Evolutionary conservation across 306 rosid genomes (phyloP).

Genomic region (Mimosa bimucronata): DNA sequence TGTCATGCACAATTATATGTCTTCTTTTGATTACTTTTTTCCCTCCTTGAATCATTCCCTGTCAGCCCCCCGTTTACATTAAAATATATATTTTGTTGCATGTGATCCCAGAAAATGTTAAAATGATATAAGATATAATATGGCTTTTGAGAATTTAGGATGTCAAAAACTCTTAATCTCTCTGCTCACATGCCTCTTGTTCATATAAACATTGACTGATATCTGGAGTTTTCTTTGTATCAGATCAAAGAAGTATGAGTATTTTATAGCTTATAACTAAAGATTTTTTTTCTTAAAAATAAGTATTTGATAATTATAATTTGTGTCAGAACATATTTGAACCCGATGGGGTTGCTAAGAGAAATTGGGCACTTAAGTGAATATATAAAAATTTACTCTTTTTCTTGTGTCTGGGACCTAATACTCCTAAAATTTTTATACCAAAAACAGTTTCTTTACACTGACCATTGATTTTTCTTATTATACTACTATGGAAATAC

Average conservation of each 20-base stretch:
- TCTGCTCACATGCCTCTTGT: slow-evolving; percentile 55
- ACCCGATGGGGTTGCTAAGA: background rate
- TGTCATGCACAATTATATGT: slow-evolving; percentile 68
- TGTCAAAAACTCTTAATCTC: slow-evolving; percentile 50
- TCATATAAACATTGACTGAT: background rate
- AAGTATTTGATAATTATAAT: background rate
- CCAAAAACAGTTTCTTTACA: background rate
- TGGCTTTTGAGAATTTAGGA: slow-evolving; percentile 58
- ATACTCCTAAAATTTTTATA: no score
- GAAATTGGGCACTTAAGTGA: background rate
- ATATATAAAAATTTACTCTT: background rate
- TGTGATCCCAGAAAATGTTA: slow-evolving; percentile 35
- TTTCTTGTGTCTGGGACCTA: no score
- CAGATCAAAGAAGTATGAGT: background rate
- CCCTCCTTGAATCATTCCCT: slow-evolving; percentile 42
- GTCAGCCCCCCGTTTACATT: slow-evolving; percentile 42
- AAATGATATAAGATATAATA: slow-evolving; percentile 11
- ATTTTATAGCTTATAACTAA: background rate
- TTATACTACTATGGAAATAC: background rate
- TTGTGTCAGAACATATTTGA: background rate
- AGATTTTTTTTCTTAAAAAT: background rate
- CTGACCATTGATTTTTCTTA: background rate
- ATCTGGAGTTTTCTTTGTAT: slow-evolving; percentile 1
- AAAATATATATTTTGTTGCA: slow-evolving; percentile 8
- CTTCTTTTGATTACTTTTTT: slow-evolving; percentile 44